phyloP scores from a whole-genome alignment of 495 filamentous ascomycete genomes.

The Terfezia claveryi region DNA sequence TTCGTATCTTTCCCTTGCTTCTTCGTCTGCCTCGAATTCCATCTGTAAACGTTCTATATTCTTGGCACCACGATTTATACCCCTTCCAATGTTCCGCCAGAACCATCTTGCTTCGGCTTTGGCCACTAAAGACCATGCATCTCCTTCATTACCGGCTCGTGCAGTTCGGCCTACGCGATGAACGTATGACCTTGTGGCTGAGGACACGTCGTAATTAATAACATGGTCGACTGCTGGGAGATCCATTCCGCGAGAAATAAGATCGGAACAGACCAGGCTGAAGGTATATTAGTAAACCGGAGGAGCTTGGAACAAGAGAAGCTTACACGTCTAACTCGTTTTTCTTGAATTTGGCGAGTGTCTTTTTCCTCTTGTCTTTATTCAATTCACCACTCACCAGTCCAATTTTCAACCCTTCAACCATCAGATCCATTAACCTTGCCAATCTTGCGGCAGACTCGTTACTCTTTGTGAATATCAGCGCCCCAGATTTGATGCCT shows the following conservation, averaged over 20 bases:
- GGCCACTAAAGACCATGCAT: constrained; percentile 63
- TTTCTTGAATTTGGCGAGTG: constrained; percentile 9
- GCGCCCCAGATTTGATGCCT: constrained; percentile 24
- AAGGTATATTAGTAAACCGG: background rate
- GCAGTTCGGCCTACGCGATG: constrained; percentile 87
- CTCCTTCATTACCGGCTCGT: constrained; percentile 51
- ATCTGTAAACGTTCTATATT: background rate
- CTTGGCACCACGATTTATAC: constrained; percentile 13
- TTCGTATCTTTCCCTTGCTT: background rate
- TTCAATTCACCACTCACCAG: constrained; percentile 17
- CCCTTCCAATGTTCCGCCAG: constrained; percentile 44
- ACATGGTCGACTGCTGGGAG: constrained; percentile 57
- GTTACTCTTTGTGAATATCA: constrained; percentile 80
- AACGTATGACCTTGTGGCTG: constrained; percentile 67
- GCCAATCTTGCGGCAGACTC: constrained; percentile 61
- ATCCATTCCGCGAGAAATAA: constrained; percentile 84
- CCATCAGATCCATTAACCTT: constrained; percentile 35
- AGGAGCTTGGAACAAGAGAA: background rate
- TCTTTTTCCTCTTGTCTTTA: constrained; percentile 14
- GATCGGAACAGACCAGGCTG: constrained; percentile 73
- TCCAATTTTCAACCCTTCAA: constrained; percentile 5
- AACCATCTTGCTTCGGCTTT: constrained; percentile 71
- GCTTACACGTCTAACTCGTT: constrained; percentile 13
- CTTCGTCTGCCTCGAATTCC: background rate
- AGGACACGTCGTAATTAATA: constrained; percentile 89